Percentiles rank a stretch among this genome's conserved stretches.
Conservation (phyloP, 129 eudicot species). For the Mikania micrantha region DNA sequence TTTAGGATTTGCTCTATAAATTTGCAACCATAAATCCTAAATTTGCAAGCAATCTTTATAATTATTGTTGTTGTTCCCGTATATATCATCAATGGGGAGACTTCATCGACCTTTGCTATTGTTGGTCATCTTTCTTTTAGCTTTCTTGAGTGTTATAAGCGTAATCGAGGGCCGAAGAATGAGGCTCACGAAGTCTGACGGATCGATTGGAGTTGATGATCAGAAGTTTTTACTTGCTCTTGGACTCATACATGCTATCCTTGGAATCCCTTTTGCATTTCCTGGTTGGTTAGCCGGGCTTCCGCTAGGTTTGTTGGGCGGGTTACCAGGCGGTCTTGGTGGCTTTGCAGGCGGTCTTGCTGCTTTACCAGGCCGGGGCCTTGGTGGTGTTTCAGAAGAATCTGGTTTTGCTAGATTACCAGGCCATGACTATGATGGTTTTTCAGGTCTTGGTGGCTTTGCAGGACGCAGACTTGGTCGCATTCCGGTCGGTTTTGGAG, state of each 20-base stretch:
- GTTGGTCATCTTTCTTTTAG: conserved; percentile 12
- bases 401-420: neutral
- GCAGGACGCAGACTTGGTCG: neutral
- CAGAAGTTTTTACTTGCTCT: neutral
- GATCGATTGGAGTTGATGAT: neutral
- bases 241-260: neutral
- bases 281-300: neutral
- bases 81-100: conserved; percentile 21
- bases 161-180: neutral
- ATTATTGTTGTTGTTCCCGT: neutral
- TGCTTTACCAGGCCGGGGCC: conserved; percentile 1
- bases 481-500: neutral
- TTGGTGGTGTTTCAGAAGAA: neutral
- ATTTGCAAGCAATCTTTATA: neutral
- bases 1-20: conserved; percentile 16
- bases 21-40: neutral
- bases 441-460: conserved; percentile 9
- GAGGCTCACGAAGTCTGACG: neutral
- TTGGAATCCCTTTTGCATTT: neutral
- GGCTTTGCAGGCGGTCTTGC: neutral
- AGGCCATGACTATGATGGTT: no score
- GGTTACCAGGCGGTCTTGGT: conserved; percentile 7
- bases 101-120: conserved; percentile 6
- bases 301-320: neutral
- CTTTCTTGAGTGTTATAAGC: conserved; percentile 12